Conservation (phyloP, 805 yeast species). For the Saccharomyces mikatae region DNA sequence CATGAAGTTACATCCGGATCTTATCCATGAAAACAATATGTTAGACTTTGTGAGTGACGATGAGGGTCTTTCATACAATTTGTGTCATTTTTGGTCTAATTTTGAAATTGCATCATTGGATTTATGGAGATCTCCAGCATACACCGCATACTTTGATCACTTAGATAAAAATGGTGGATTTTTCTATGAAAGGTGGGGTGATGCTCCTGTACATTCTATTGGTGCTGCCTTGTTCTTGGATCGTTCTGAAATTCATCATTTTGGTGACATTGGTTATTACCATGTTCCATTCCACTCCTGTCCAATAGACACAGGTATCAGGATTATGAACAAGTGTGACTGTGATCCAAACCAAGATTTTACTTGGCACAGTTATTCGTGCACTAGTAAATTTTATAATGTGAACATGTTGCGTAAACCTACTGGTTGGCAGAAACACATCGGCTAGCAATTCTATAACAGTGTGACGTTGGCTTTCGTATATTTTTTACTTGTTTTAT, state of each 20-base stretch:
- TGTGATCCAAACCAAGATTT: conserved; percentile 66
- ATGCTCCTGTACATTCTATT: conserved; percentile 85
- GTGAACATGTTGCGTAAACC: conserved; percentile 52
- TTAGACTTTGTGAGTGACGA: conserved; percentile 66
- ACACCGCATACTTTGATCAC: conserved; percentile 58
- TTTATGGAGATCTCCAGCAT: conserved; percentile 70
- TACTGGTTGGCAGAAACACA: conserved; percentile 58
- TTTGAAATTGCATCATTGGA: conserved; percentile 72
- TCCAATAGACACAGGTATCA: conserved; percentile 57
- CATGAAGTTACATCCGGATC: conserved; percentile 50
- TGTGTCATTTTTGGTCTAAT: conserved; percentile 89
- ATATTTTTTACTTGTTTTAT: not conserved
- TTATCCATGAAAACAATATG: conserved; percentile 52
- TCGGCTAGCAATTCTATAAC: not conserved
- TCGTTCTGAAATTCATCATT: conserved; percentile 64
- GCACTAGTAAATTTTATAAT: conserved; percentile 56
- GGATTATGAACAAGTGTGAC: conserved; percentile 56
- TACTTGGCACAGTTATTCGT: conserved; percentile 68
- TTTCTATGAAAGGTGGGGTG: conserved; percentile 92
- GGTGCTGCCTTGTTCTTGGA: conserved; percentile 76
- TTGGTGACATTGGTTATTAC: conserved; percentile 76
- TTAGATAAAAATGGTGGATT: conserved; percentile 84
- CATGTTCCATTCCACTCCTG: conserved; percentile 78
- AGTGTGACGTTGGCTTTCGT: not conserved
- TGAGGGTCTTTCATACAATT: conserved; percentile 61